A percentile compares a stretch with the other conserved stretches of the same genome.
Evolutionary conservation across 208 protist species (phyloP).

Genomic region (Trypanosoma caninum): DNA sequence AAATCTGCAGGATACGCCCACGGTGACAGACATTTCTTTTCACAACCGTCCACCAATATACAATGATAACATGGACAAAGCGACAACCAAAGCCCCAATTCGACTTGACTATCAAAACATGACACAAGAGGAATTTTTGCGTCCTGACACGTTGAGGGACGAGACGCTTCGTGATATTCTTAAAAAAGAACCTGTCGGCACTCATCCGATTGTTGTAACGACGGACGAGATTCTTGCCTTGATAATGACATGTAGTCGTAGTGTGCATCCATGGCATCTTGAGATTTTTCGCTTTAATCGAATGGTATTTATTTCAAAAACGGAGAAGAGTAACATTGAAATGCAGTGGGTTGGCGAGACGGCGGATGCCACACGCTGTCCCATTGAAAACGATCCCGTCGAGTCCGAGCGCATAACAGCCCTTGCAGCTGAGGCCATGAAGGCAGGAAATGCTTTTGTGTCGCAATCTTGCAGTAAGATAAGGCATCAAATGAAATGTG

Average conservation of each 20-base stretch:
- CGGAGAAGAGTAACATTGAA: constrained; percentile 49
- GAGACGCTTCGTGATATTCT: constrained; percentile 51
- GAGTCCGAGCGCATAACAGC: constrained; percentile 48
- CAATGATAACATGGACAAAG: constrained; percentile 55
- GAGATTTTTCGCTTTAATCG: constrained; percentile 42
- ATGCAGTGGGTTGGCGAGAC: constrained; percentile 89
- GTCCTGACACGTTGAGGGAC: constrained; percentile 46
- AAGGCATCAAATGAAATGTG: constrained; percentile 43
- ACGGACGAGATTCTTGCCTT: constrained; percentile 80
- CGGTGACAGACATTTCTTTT: constrained; percentile 42
- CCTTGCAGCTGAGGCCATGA: constrained; percentile 72
- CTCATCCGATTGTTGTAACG: constrained; percentile 58
- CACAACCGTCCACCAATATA: constrained; percentile 62
- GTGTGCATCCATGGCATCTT: constrained; percentile 82
- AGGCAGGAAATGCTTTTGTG: constrained; percentile 69
- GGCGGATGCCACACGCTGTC: constrained; percentile 33
- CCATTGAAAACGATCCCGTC: constrained; percentile 56
- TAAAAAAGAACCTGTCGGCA: constrained; percentile 23
- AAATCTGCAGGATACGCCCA: constrained; percentile 16
- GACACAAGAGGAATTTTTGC: constrained; percentile 18
- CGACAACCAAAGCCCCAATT: constrained; percentile 35
- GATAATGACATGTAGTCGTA: constrained; percentile 75
- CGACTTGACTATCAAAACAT: constrained; percentile 40
- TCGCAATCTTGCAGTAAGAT: constrained; percentile 46
- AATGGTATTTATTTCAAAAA: constrained; percentile 63